Evolutionary conservation across 140 eudicot species (phyloP), one percentile per base, ranked within the genome.

Genomic region (Erigeron philadelphicus): DNA sequence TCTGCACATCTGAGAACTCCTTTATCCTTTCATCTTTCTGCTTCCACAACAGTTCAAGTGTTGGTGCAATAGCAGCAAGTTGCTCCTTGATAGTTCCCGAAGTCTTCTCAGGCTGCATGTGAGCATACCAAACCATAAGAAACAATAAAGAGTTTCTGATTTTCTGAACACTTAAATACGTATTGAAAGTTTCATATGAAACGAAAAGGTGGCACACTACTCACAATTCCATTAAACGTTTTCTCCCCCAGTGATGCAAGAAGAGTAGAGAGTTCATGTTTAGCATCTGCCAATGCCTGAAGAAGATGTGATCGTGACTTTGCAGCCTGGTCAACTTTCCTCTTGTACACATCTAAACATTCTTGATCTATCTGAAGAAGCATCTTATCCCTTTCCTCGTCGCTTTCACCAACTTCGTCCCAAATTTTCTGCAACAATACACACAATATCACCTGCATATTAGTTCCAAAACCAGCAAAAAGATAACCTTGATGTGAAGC

Each of bases 321-420:
- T 64, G 87, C 84, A 17, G 85, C 81, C 61, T 77, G 81, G 44
- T 89, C 95, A 23, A 89, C 96, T 76, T 82, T 89, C 72, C 88
- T 76, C 61, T 86, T 77, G 72, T 86, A 88, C 13, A 89, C 84
- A 17, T 86, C 86, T 38, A 89, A 84, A 72, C 96, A 89, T 57
- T 89, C 94, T 65, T 84, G 86, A 58, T 89, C 96, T 35, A 89
- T 81, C 76, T 89, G 85, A 67, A 80, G 81, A 76, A 89, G 95
- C 88, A 80, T 84, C 79, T 82, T 86, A 67, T 89, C 96, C 78
- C 95, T 86, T 65, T 86, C 96, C 53, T 62, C 73, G 6, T 83
- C 96, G 54, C 83, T 80, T 73, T 88, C 96, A 72, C 96, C 96
- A 18, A 85, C 85, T 63, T 85, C 96, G 54, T 88, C 94, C 96